A percentile compares a stretch with the other conserved stretches of the same genome.
phyloP scores from a whole-genome alignment of 805 yeast genomes.

The Scheffersomyces ergatensis region DNA sequence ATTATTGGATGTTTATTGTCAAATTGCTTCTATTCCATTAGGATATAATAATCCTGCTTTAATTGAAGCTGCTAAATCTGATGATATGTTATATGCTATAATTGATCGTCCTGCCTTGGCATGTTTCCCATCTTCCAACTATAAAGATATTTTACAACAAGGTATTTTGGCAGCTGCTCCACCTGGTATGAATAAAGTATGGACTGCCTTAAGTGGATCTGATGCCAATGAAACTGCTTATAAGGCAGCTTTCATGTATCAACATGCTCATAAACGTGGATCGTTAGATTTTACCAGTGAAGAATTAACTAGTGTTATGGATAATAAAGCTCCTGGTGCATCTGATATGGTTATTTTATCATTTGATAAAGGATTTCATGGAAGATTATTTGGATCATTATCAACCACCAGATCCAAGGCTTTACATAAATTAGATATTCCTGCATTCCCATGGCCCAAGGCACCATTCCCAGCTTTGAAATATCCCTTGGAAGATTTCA shows the following conservation, averaged over 20 bases:
- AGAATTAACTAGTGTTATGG: constrained; percentile 48
- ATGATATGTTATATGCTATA: constrained; percentile 40
- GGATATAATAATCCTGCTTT: constrained; percentile 45
- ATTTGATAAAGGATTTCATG: constrained; percentile 56
- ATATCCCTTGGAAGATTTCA: constrained; percentile 37
- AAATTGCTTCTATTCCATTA: constrained; percentile 41
- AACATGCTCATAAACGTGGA: constrained; percentile 54
- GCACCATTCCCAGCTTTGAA: constrained; percentile 45
- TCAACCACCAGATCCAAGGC: constrained; percentile 58
- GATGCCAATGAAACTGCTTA: constrained; percentile 71
- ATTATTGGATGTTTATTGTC: constrained; percentile 40
- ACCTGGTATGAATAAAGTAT: constrained; percentile 54
- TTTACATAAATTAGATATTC: constrained; percentile 56
- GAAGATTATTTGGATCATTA: constrained; percentile 54
- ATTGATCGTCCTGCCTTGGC: constrained; percentile 45
- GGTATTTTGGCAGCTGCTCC: constrained; percentile 64
- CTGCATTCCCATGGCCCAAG: constrained; percentile 60
- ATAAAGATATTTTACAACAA: constrained; percentile 45
- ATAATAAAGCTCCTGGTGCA: constrained; percentile 50
- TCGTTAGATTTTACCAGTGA: constrained; percentile 41
- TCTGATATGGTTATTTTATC: constrained; percentile 54
- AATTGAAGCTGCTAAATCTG: constrained; percentile 34
- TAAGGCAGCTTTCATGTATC: constrained; percentile 69
- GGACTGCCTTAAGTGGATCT: constrained; percentile 69
- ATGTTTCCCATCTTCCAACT: constrained; percentile 49